These are phyloP conservation scores for Trametes sp. DNA, from an alignment of 1,284 basidiomycete genomes.

Conservation along the genomic window DNA sequence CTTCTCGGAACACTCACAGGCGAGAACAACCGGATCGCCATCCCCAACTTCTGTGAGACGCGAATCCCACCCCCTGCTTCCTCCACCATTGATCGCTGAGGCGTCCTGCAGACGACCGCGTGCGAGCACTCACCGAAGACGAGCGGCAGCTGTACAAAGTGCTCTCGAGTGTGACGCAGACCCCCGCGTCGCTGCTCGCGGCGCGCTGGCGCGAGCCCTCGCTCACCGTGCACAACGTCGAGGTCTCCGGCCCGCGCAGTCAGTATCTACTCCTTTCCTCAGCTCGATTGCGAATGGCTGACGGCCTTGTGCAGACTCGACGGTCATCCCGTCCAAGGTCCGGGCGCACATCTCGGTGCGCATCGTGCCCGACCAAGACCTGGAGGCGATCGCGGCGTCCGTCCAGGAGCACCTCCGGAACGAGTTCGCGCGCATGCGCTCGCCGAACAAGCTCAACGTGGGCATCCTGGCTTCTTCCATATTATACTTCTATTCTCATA, in stretches of 20 bases:
- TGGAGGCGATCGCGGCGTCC: constrained; percentile 71
- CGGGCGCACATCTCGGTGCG: constrained; percentile 86
- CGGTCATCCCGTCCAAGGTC: constrained; percentile 87
- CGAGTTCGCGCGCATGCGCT: constrained; percentile 69
- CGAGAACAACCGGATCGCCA: constrained; percentile 62
- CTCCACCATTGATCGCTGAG: constrained; percentile 13
- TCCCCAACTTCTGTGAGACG: constrained; percentile 87
- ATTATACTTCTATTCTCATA: no score
- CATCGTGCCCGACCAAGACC: constrained; percentile 92
- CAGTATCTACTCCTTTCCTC: constrained; percentile 33
- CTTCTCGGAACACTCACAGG: constrained; percentile 80
- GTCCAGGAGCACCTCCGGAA: constrained; percentile 67
- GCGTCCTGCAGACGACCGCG: constrained; percentile 69
- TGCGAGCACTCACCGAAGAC: constrained; percentile 69
- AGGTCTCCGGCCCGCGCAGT: constrained; percentile 81
- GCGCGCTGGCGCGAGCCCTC: constrained; percentile 85
- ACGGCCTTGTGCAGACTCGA: constrained; percentile 62
- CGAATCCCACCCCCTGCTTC: no score
- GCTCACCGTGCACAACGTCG: constrained; percentile 74
- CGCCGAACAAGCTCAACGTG: constrained; percentile 79
- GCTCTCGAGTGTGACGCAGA: constrained; percentile 72
- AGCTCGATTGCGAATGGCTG: not conserved
- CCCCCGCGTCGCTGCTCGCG: constrained; percentile 69
- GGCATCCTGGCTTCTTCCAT: constrained; percentile 20
- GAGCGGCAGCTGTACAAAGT: constrained; percentile 75